Conservation (phyloP, 176 grass and related monocot genomes). For the Aechmea fasciata region DNA sequence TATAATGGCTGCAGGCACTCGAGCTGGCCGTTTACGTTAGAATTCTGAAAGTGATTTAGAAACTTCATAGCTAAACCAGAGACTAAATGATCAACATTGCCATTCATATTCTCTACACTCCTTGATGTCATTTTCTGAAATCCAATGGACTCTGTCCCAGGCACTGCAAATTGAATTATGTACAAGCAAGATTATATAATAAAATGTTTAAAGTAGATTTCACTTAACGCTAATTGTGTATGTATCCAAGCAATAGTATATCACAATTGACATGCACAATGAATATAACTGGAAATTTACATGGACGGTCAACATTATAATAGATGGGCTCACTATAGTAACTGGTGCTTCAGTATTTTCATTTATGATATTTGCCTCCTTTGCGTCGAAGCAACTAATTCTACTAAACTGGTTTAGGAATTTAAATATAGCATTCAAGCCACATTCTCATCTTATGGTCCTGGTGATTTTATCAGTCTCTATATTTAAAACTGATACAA, state of each 20-base stretch:
- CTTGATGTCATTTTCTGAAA: conserved; percentile 36
- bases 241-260: neutral
- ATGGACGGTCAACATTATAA: neutral
- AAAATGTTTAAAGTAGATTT: neutral
- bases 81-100: conserved; percentile 34
- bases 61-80: conserved; percentile 45
- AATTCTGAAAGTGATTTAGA: conserved; percentile 41
- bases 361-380: too few species aligned
- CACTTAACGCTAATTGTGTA: neutral
- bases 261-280: too few species aligned
- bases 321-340: neutral
- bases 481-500: too few species aligned
- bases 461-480: too few species aligned
- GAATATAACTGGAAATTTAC: neutral
- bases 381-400: too few species aligned
- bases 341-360: too few species aligned
- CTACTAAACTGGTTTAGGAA: too few species aligned
- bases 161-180: conserved; percentile 26
- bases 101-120: conserved; percentile 28
- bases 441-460: too few species aligned
- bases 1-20: conserved; percentile 53
- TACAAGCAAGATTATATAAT: conserved; percentile 4
- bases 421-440: too few species aligned
- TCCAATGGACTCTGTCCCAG: conserved; percentile 33
- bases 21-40: conserved; percentile 26